Evolutionary conservation across 495 filamentous ascomycete genomes (phyloP).

Genomic region (Opeltia flavorubescens): DNA sequence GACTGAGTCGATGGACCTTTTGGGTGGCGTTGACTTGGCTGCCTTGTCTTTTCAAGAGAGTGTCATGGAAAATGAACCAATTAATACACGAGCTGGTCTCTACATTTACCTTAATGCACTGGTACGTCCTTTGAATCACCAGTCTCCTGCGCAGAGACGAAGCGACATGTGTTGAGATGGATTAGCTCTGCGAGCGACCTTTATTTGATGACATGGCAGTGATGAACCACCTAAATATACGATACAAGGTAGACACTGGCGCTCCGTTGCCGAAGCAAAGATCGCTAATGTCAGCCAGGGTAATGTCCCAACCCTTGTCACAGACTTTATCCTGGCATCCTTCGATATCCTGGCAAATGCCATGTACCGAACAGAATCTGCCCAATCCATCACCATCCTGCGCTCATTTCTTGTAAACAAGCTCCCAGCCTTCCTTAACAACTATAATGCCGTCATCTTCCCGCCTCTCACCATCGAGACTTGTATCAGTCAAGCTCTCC

Average conservation of each 20-base stretch:
- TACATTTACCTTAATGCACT: constrained; percentile 85
- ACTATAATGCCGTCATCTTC: constrained; percentile 46
- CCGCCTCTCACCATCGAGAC: constrained; percentile 54
- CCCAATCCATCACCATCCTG: constrained; percentile 58
- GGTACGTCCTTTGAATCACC: no score
- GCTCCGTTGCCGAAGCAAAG: neutral
- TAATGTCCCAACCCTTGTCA: constrained; percentile 57
- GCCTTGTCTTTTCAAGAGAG: constrained; percentile 12
- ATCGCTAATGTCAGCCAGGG: constrained; percentile 34
- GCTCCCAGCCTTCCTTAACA: constrained; percentile 61
- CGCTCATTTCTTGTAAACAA: constrained; percentile 92
- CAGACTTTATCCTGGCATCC: constrained; percentile 71
- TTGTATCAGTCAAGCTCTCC: constrained; percentile 68
- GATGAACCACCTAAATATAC: constrained; percentile 62
- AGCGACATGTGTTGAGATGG: constrained; percentile 20
- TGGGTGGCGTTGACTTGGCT: constrained; percentile 8
- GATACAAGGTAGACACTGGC: constrained; percentile 50
- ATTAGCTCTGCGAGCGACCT: constrained; percentile 64
- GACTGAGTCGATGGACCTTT: constrained; percentile 6
- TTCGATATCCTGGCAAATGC: constrained; percentile 85
- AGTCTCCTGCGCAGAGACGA: neutral
- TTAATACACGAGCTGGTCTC: constrained; percentile 75
- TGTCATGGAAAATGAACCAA: constrained; percentile 49
- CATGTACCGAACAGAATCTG: constrained; percentile 62
- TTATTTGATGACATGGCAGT: constrained; percentile 68